Evolutionary conservation across 306 rosid genomes (phyloP).

Genomic region (Cicer arietinum): DNA sequence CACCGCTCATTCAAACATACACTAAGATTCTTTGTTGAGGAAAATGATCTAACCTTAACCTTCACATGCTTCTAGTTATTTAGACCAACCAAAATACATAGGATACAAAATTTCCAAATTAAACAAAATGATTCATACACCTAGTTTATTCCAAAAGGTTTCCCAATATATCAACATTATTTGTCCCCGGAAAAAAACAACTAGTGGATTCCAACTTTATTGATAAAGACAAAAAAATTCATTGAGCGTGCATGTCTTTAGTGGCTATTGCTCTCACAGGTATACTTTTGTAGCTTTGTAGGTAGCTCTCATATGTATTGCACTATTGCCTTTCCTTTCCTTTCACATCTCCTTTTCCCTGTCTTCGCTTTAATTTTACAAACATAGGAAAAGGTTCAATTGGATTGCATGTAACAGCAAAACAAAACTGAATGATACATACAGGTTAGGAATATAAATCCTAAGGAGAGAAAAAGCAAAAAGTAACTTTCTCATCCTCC

Average conservation of each 20-base stretch:
- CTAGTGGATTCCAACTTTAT: conserved; percentile 40
- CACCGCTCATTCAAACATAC: no score
- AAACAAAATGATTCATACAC: conserved; percentile 28
- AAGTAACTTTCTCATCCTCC: conserved; percentile 44
- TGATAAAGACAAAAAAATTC: conserved; percentile 41
- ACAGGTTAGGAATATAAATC: conserved; percentile 30
- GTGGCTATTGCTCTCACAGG: conserved; percentile 19
- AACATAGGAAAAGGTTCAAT: conserved; percentile 46
- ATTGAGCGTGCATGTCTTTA: conserved; percentile 28
- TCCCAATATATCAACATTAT: conserved; percentile 35
- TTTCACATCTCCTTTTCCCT: conserved; percentile 13
- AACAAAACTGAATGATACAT: conserved; percentile 36
- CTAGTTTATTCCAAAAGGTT: conserved; percentile 31
- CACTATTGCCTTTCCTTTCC: neutral
- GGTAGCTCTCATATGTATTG: conserved; percentile 27
- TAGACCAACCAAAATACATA: conserved; percentile 13
- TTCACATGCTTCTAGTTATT: conserved; percentile 17
- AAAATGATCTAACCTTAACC: neutral
- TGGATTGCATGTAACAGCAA: conserved; percentile 43
- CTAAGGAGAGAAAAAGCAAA: conserved; percentile 40
- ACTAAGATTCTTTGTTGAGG: conserved; percentile 21
- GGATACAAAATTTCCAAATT: conserved; percentile 38
- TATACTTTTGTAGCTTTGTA: conserved; percentile 41
- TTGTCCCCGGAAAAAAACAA: conserved; percentile 35
- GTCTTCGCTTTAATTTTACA: conserved; percentile 56